Conservation (phyloP, 139 green algal genomes). For the Chlamydomonas incerta region DNA sequence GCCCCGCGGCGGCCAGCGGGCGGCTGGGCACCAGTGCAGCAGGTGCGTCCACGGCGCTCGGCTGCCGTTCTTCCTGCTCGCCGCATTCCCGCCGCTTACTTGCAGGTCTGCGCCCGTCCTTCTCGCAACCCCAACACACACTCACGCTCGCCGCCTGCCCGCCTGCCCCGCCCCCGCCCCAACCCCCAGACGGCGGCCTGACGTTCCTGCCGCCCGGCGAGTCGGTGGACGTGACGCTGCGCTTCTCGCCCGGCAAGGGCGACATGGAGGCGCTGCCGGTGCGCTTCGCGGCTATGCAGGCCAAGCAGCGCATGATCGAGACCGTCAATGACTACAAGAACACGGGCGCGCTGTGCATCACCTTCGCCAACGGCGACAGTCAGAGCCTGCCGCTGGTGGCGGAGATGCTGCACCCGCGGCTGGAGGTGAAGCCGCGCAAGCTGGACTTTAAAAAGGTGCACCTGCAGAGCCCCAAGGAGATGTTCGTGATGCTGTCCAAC, state of each 20-base stretch:
- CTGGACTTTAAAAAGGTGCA: conserved; percentile 51
- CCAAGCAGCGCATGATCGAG: conserved; percentile 37
- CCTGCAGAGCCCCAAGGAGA: conserved; percentile 47
- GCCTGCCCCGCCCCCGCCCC: not conserved
- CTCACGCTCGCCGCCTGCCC: not conserved
- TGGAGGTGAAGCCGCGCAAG: conserved; percentile 41
- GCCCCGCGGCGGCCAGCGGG: not conserved
- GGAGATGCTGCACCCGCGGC: conserved; percentile 49
- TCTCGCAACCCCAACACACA: not conserved
- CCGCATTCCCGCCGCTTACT: no score
- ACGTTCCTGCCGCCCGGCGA: conserved; percentile 51
- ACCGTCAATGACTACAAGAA: conserved; percentile 41
- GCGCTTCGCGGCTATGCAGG: conserved; percentile 39
- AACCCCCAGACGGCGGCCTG: not conserved
- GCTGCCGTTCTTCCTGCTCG: no score
- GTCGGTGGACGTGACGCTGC: conserved; percentile 52
- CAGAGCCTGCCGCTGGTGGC: conserved; percentile 48
- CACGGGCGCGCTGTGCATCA: conserved; percentile 24
- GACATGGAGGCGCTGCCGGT: conserved; percentile 42
- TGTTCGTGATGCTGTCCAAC: conserved; percentile 57
- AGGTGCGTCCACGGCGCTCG: no score
- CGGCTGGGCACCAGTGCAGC: not conserved
- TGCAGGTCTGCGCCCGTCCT: not conserved
- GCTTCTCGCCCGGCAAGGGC: conserved; percentile 40
- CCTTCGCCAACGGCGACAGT: conserved; percentile 55